Evolutionary conservation across 208 protist species (phyloP), one percentile per base, ranked within the genome.

Genomic region (Novymonas esmeraldas): DNA sequence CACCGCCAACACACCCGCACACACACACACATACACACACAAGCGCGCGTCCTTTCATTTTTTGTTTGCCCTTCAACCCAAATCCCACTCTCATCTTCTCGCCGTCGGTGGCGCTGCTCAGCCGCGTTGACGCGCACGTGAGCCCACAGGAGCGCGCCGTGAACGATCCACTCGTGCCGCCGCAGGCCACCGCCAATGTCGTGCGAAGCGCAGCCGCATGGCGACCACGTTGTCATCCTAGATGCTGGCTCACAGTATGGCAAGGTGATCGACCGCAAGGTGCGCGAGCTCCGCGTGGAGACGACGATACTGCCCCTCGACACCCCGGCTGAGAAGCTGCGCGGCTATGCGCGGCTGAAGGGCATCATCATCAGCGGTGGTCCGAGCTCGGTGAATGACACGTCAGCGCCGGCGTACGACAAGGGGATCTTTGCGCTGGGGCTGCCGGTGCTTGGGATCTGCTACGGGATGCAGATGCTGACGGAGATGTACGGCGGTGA

Each of bases 391-490:
- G 84, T 98, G 14, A 92, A 98, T 73, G 84, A 92, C 36, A 54
- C 42, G 2, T 90, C 94, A 28, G 97, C 98, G 16, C 97, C 96
- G 13, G 57, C 64, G 24, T 97, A 85, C 59, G 84, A 96, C 64
- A 28, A 56, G 14, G 66, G 70, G 18, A 59, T 98, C 18, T 97
- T 98, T 68, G 65, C 52, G n/a, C 52, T 90, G 11, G 80, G 81
- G 41, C 87, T 95, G 56, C 97, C 98, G 1, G 73, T 99, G 6
- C 71, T 99, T 1, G 98, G 98, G 63, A 98, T 99, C 59, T 99
- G 98, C 84, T 99, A 99, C 70, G 98, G 98, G n/a, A 97, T 98
- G 87, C 97, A 99, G 81, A 81, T 99, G 26, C 74, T 99, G 41
- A 84, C 87, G 50, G 72, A 75, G 31, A 38, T 67, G 31, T 95